Conservation (phyloP, 805 yeast species). For the Saccharomycopsis malanga region DNA sequence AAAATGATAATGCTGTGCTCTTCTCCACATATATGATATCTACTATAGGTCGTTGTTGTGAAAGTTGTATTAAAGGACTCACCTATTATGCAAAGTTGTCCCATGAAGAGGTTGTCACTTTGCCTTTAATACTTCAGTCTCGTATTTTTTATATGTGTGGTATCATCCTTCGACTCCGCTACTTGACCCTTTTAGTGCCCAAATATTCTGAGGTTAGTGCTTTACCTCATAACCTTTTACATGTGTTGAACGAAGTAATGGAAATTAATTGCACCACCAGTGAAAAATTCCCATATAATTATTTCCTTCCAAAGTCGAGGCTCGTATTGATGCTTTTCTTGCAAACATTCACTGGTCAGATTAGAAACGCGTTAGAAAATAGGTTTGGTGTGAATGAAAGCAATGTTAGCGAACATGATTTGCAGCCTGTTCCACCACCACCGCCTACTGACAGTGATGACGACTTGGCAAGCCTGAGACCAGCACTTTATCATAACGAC, state of each 20-base stretch:
- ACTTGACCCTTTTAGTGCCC: conserved; percentile 48
- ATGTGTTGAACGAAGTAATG: conserved; percentile 23
- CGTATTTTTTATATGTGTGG: conserved; percentile 62
- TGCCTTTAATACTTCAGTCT: conserved; percentile 52
- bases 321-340: conserved; percentile 51
- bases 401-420: conserved; percentile 25
- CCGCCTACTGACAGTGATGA: neutral
- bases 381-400: conserved; percentile 6
- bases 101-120: conserved; percentile 41
- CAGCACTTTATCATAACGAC: no score
- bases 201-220: conserved; percentile 36
- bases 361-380: conserved; percentile 25
- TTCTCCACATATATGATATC: conserved; percentile 31
- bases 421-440: neutral
- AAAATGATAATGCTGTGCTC: neutral
- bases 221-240: conserved; percentile 37
- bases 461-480: no score
- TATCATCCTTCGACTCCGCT: conserved; percentile 50
- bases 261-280: conserved; percentile 26
- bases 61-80: conserved; percentile 45
- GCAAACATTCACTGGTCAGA: conserved; percentile 55
- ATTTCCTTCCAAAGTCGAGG: conserved; percentile 45
- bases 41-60: conserved; percentile 44
- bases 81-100: conserved; percentile 41
- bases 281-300: conserved; percentile 38